Base-by-base conservation (phyloP, 2,329 filamentous ascomycete genomes). In the Alternaria brassicae region DNA sequence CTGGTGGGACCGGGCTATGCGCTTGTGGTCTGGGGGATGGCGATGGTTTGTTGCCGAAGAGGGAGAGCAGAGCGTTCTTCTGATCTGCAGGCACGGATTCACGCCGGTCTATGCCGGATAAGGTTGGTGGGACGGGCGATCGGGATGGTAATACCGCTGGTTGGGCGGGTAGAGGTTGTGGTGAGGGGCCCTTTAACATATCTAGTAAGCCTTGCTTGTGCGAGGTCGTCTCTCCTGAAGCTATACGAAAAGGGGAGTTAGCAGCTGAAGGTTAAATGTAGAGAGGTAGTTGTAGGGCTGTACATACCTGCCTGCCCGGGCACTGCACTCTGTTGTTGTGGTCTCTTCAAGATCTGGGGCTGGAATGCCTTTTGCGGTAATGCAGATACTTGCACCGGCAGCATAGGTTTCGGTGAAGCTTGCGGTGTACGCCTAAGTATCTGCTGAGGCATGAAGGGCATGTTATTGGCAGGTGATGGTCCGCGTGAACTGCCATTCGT, bases 301-400 rank as follows among this genome's bases (percentile, higher is more conserved):
- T 10, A 55, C 56, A 25, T 49, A 58, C 56, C 30, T 48, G 44
- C 44, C 21, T 32, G 44, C 3, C 19, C 44, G 34, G 44, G 30
- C 30, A n/a, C 28, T 34, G 65, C 64, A 21, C 68, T 70, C 7
- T 66, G 71, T 23, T 69, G 70, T 41, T 75, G 74, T 6, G 74
- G 73, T 12, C 76, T 71, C 55, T 74, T 74, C 19, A 79, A 53
- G 40, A 78, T 76, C 47, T 77, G 72, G 9, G 76, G 75, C 28
- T 77, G 72, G 64, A 77, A 78, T 1, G 63, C 55, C 5, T 64
- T 60, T 17, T 64, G 63, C 15, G 66, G 54, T 42, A 62, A 61
- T 5, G 57, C 51, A 19, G 67, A 55, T 52, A 45, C 51, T 41
- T 58, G 62, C 21, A 25, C 37, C 7, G 51, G 57, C 12, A 40